phyloP scores from a whole-genome alignment of 352 stramenopile species.

The Halophytophthora polymorphica region DNA sequence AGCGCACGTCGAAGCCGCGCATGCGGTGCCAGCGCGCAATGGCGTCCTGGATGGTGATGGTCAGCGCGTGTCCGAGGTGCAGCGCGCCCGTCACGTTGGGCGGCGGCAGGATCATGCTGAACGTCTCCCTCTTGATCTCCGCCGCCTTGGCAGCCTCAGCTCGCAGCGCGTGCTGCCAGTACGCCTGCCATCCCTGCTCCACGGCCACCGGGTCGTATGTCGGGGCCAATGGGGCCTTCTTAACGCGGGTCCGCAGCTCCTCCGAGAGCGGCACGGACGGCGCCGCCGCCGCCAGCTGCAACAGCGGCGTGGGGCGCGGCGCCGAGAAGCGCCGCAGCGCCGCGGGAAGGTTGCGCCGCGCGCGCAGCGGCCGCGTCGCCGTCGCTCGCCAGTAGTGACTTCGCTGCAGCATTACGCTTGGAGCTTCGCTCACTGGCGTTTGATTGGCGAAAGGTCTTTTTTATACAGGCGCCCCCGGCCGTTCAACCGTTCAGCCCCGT shows the following conservation, averaged over 20 bases:
- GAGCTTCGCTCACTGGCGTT: no score
- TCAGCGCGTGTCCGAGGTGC: conserved; percentile 98
- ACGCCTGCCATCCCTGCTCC: conserved; percentile 67
- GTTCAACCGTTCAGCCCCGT: no score
- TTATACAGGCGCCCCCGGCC: no score
- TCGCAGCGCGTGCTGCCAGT: conserved; percentile 58
- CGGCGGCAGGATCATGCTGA: conserved; percentile 91
- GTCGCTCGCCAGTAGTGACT: no score
- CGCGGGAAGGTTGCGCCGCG: no score
- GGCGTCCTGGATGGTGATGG: conserved; percentile 96
- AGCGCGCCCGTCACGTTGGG: conserved; percentile 98
- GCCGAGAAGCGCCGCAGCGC: not conserved
- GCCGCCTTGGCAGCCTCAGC: conserved; percentile 8
- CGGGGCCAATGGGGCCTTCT: conserved; percentile 41
- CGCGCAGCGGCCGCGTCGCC: no score
- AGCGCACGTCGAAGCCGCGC: conserved; percentile 95
- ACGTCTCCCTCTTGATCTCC: conserved; percentile 20
- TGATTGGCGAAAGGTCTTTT: no score
- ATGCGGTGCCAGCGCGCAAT: conserved; percentile 97
- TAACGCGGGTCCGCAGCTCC: conserved; percentile 53
- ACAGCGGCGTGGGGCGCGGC: conserved; percentile 3
- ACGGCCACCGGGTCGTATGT: conserved; percentile 65
- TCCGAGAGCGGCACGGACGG: conserved; percentile 29
- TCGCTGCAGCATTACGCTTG: no score
- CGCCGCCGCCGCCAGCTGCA: not conserved